phyloP scores from a whole-genome alignment of 2,329 filamentous ascomycete genomes.

The Talaromyces sp. region DNA sequence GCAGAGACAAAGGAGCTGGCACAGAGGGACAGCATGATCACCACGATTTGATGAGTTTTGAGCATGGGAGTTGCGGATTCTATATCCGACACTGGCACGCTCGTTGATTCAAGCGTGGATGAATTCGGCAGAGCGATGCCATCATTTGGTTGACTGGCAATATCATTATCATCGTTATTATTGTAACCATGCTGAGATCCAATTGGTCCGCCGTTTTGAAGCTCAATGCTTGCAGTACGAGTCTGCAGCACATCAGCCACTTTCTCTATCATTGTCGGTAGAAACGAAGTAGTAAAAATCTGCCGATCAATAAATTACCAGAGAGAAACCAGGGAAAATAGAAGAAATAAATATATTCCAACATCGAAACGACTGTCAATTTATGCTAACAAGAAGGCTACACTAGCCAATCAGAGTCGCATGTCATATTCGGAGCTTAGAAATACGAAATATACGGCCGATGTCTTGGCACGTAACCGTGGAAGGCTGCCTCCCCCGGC shows the following conservation, averaged over 20 bases:
- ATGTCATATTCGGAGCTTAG: not conserved
- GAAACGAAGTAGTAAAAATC: too few species aligned
- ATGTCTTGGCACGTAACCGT: not conserved
- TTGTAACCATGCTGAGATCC: not conserved
- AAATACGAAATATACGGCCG: not conserved
- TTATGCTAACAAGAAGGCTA: not conserved
- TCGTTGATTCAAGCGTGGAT: not conserved
- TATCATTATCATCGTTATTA: not conserved
- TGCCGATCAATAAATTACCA: not conserved
- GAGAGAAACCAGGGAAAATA: not conserved
- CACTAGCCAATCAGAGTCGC: not conserved
- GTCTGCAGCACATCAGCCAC: not conserved
- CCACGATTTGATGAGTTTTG: slow-evolving; percentile 1
- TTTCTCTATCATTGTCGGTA: not conserved
- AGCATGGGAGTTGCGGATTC: not conserved
- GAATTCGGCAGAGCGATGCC: not conserved
- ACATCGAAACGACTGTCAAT: not conserved
- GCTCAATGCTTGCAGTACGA: not conserved
- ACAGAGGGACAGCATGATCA: slow-evolving; percentile 16
- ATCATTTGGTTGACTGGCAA: not conserved
- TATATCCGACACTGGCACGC: not conserved
- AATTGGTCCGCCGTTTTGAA: not conserved
- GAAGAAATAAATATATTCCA: not conserved
- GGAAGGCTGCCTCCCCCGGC: too few species aligned
- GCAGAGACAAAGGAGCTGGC: slow-evolving; percentile 18